Evolutionary conservation across 2,329 filamentous ascomycete species (phyloP), one percentile per base, ranked within the genome.

Genomic region (Neonectria magnoliae): DNA sequence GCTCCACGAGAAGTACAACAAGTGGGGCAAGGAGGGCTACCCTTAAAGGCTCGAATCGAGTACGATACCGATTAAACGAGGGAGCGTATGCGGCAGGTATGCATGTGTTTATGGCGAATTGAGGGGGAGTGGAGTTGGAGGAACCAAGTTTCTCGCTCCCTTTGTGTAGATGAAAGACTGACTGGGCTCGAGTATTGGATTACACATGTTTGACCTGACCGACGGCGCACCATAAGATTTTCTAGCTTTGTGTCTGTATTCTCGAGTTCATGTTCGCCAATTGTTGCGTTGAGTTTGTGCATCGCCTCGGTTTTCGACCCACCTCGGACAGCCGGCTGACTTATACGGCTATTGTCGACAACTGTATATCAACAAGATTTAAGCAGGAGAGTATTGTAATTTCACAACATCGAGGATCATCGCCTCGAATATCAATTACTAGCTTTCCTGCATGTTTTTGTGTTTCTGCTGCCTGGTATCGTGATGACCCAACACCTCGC

Each of bases 11-110:
- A 92, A 91, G 85, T 98, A 91, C 90, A 99, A 99, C 92, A 99
- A 99, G 88, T 98, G 93, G 90, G 96, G 96, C 82, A 98, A 98
- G 90, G 96, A 98, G 73, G 94, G 93, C 74, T 98, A 92, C 83
- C 81, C 81, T 73, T 93, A 84, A 78, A 64, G 31, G 31, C 56
- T 50, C 54, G 51, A 62, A 42, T 50, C 54, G 51, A 62, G 44
- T 65, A 29, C 57, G 42, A 38, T 36, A 33, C 57, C 36, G 57
- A 58, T 47, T 8, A 42, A 42, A n/a, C 42, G 44, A 58, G 54
- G 63, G 50, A 33, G 59, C 64, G 59, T 59, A 66, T 60, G 58
- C 60, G 54, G 54, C 36, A 63, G 66, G 61, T 68, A 60, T 60
- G 58, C 45, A 66, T 56, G 52, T 38, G 29, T 56, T 45, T 47